These are phyloP conservation scores for Epichloe uncinata DNA, from an alignment of 2,329 filamentous ascomycete genomes.

Conservation along the genomic window DNA sequence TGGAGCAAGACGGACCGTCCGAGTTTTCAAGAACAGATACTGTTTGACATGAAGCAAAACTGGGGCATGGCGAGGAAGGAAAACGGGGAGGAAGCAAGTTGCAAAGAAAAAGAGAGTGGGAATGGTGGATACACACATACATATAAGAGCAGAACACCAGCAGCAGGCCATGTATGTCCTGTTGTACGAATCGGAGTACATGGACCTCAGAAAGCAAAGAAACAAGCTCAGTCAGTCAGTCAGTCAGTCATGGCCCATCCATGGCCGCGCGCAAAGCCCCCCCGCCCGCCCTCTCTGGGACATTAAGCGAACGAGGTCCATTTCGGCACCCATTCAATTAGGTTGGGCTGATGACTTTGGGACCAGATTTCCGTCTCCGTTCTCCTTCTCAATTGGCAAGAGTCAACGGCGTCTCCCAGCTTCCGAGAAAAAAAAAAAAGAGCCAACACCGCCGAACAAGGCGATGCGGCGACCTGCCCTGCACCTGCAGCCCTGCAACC, in stretches of 20 bases:
- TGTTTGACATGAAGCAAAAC: neutral
- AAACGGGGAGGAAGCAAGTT: conserved; percentile 11
- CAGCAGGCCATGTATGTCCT: conserved; percentile 5
- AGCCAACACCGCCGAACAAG: conserved; percentile 4
- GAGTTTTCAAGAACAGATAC: neutral
- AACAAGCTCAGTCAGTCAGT: neutral
- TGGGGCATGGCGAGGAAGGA: neutral
- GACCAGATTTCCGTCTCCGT: conserved; percentile 2
- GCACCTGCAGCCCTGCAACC: no score
- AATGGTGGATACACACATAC: conserved; percentile 22
- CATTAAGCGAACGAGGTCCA: conserved; percentile 5
- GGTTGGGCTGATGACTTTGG: conserved; percentile 12
- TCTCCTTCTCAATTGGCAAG: no score
- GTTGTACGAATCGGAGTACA: neutral
- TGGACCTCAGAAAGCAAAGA: neutral
- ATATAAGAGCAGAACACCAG: conserved; percentile 16
- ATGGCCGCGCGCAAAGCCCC: neutral
- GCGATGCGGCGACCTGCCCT: conserved; percentile 8
- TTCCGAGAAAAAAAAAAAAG: no score
- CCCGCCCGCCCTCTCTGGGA: conserved; percentile 2
- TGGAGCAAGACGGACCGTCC: neutral
- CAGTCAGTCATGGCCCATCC: neutral
- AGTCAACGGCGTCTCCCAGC: neutral
- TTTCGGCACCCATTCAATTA: conserved; percentile 8
- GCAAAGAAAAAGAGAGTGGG: conserved; percentile 10